Percentiles rank a stretch among this genome's conserved stretches.
These are phyloP conservation scores for Entomortierella lignicola DNA, from an alignment of 192 early-diverging fungal genomes.

Conservation along the genomic window DNA sequence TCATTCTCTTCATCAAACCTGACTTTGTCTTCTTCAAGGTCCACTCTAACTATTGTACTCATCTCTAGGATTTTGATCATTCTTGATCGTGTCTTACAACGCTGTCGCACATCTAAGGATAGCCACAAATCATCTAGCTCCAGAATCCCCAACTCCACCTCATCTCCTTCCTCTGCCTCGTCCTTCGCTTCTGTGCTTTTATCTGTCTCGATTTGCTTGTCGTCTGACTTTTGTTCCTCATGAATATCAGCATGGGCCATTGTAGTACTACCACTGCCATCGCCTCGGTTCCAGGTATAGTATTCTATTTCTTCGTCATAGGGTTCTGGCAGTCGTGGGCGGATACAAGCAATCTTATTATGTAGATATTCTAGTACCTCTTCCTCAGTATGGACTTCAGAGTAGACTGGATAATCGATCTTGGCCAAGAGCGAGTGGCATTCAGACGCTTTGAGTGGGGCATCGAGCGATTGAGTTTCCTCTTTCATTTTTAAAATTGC, in stretches of 20 bases:
- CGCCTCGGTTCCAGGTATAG: not conserved
- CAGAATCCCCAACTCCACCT: conserved; percentile 23
- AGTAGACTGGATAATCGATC: conserved; percentile 66
- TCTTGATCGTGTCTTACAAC: conserved; percentile 55
- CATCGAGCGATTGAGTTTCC: not conserved
- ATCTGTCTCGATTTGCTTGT: not conserved
- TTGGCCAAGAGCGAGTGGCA: conserved; percentile 49
- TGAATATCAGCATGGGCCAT: not conserved
- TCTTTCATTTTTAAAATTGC: conserved; percentile 66
- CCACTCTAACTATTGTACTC: conserved; percentile 27
- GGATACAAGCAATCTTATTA: conserved; percentile 31
- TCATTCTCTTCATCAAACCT: conserved; percentile 15
- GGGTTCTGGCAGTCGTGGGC: conserved; percentile 13
- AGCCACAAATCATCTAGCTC: conserved; percentile 22
- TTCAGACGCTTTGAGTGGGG: not conserved
- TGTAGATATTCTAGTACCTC: conserved; percentile 55
- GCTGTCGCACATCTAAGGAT: conserved; percentile 55
- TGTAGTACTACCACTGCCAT: not conserved
- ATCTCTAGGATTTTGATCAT: conserved; percentile 46
- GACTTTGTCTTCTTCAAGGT: conserved; percentile 12
- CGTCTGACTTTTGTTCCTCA: not conserved
- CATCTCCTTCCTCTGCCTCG: not conserved
- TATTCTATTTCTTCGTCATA: not conserved
- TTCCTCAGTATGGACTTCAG: conserved; percentile 43
- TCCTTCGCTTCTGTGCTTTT: not conserved